Conservation (phyloP, 2,329 filamentous ascomycete genomes). For the Gnomoniopsis smithogilvyi region DNA sequence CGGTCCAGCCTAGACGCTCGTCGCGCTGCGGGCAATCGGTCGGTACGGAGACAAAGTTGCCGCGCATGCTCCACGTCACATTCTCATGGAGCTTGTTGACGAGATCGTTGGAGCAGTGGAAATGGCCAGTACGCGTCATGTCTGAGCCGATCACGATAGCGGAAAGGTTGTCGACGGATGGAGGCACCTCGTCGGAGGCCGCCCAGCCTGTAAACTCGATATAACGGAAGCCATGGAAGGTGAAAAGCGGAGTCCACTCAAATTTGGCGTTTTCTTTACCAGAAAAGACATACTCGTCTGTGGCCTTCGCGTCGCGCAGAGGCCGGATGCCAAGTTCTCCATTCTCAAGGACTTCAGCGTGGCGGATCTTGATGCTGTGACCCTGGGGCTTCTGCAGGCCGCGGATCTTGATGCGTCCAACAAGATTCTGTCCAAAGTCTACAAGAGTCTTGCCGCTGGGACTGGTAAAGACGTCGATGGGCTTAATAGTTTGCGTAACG, state of each 20-base stretch:
- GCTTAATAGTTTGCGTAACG: conserved; percentile 23
- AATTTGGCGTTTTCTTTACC: conserved; percentile 6
- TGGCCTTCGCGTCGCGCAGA: conserved; percentile 39
- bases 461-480: conserved; percentile 7
- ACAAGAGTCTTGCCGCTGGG: conserved; percentile 43
- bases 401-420: conserved; percentile 43
- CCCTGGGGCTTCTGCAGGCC: conserved; percentile 33
- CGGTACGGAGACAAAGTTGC: conserved; percentile 55
- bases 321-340: conserved; percentile 39
- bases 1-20: conserved; percentile 52
- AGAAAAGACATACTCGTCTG: conserved; percentile 35
- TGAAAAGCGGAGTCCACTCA: conserved; percentile 45
- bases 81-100: conserved; percentile 55
- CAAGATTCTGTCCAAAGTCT: conserved; percentile 58
- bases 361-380: conserved; percentile 41
- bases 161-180: conserved; percentile 19
- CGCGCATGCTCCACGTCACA: conserved; percentile 53
- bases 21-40: conserved; percentile 58
- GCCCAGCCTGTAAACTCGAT: conserved; percentile 44
- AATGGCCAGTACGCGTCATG: conserved; percentile 46
- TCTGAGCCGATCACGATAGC: conserved; percentile 47
- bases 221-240: conserved; percentile 53
- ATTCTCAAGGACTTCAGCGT: conserved; percentile 54
- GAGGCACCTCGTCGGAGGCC: conserved; percentile 16
- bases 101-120: conserved; percentile 47